phyloP scores from a whole-genome alignment of 108 stramenopile genomes.

The Cyclotella atomus region DNA sequence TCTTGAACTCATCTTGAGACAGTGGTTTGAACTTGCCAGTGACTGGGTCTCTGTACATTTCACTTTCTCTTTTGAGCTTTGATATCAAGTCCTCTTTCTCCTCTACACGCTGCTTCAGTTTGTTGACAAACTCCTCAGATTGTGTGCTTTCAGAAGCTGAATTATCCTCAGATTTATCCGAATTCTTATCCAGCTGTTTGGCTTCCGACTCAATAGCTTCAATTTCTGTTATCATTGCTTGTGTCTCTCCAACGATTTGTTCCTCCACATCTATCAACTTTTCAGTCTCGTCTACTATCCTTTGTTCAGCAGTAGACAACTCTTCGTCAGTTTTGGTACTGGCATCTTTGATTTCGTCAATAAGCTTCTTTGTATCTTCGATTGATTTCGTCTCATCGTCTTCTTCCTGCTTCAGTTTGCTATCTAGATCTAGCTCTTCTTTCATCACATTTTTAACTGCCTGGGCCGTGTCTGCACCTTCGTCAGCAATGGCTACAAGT shows the following conservation, averaged over 20 bases:
- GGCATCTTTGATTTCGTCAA: constrained; percentile 30
- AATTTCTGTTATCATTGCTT: constrained; percentile 44
- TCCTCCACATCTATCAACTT: constrained; percentile 37
- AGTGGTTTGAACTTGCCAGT: constrained; percentile 54
- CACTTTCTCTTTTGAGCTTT: constrained; percentile 42
- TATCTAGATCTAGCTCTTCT: constrained; percentile 33
- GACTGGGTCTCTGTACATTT: constrained; percentile 42
- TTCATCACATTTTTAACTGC: constrained; percentile 25
- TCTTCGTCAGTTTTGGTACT: constrained; percentile 24
- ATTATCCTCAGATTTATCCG: no score
- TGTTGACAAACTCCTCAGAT: constrained; percentile 43
- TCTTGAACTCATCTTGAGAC: constrained; percentile 35
- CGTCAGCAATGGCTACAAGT: not conserved
- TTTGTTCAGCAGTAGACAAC: constrained; percentile 19
- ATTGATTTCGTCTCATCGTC: constrained; percentile 40
- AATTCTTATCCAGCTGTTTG: constrained; percentile 12
- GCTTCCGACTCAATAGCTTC: constrained; percentile 45
- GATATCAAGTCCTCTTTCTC: constrained; percentile 49
- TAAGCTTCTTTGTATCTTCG: constrained; percentile 34
- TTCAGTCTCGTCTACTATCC: constrained; percentile 9
- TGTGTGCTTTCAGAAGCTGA: constrained; percentile 20
- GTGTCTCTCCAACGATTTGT: constrained; percentile 43
- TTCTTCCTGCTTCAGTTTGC: constrained; percentile 25
- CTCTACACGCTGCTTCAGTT: constrained; percentile 48
- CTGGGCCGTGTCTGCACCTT: constrained; percentile 9